Evolutionary conservation across 176 grass and related monocot genomes (phyloP).

Genomic region (Bolboschoenus planiculmis): DNA sequence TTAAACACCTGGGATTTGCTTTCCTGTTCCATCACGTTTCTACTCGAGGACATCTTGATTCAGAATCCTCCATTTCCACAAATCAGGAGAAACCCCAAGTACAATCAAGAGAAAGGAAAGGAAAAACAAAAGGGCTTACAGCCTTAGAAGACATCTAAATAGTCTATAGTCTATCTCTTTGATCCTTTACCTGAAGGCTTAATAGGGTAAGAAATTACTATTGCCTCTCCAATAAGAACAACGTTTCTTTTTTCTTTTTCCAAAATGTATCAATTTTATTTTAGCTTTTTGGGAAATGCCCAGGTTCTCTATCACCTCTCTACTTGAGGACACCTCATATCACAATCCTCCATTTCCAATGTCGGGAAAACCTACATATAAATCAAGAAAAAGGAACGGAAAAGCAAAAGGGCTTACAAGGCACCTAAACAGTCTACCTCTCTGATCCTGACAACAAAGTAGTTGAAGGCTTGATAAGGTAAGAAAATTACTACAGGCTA

Average conservation of each 20-base stretch:
- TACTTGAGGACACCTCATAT: neutral
- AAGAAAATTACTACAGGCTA: neutral
- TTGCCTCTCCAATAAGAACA: neutral
- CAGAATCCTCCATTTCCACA: neutral
- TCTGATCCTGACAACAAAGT: constrained; percentile 48
- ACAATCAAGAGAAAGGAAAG: too few species aligned
- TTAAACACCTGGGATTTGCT: neutral
- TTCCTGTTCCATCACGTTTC: neutral
- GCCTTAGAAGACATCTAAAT: constrained; percentile 43
- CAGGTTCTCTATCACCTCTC: neutral
- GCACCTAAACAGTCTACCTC: constrained; percentile 62
- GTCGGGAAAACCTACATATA: neutral
- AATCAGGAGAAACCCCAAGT: neutral
- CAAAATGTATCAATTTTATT: neutral
- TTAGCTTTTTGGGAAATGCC: neutral
- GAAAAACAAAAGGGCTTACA: constrained; percentile 47
- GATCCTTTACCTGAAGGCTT: constrained; percentile 36
- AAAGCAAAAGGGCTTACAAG: constrained; percentile 41
- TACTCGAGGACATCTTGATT: neutral
- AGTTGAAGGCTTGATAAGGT: neutral
- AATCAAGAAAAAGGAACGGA: neutral
- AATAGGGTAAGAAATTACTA: neutral
- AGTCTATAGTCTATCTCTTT: constrained; percentile 48
- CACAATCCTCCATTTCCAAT: neutral
- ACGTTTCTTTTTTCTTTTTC: constrained; percentile 10